These are phyloP conservation scores for Nicotiana otophora DNA, from an alignment of 257 asterid species.

Conservation along the genomic window DNA sequence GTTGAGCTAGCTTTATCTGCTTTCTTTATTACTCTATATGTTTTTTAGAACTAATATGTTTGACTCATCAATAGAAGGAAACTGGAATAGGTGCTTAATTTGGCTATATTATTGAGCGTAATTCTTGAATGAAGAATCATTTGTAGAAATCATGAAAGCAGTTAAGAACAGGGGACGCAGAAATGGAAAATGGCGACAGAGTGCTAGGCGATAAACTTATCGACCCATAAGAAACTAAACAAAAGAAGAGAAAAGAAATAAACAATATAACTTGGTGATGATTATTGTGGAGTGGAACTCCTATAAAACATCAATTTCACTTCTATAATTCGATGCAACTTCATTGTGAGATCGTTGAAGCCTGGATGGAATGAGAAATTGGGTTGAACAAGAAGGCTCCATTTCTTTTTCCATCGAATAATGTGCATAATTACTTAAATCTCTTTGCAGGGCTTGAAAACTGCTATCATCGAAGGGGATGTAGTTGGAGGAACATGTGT, in stretches of 20 bases:
- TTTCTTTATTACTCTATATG: background rate
- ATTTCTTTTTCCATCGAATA: background rate
- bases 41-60: background rate
- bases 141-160: no score
- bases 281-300: background rate
- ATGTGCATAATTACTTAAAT: background rate
- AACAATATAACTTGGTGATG: background rate
- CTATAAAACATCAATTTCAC: background rate
- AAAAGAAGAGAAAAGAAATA: background rate
- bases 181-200: no score
- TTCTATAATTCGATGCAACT: background rate
- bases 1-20: background rate
- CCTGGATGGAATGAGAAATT: background rate
- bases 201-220: no score
- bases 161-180: no score
- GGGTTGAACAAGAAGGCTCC: background rate
- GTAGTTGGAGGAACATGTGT: conserved; percentile 91
- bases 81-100: background rate
- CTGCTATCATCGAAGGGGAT: conserved; percentile 87
- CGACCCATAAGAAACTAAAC: no score
- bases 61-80: background rate
- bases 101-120: background rate
- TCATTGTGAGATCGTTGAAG: background rate
- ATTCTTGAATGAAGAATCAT: background rate
- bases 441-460: conserved; percentile 70